These are phyloP conservation scores for Dunaliella salina DNA, from an alignment of 163 green algal genomes.

Conservation along the genomic window DNA sequence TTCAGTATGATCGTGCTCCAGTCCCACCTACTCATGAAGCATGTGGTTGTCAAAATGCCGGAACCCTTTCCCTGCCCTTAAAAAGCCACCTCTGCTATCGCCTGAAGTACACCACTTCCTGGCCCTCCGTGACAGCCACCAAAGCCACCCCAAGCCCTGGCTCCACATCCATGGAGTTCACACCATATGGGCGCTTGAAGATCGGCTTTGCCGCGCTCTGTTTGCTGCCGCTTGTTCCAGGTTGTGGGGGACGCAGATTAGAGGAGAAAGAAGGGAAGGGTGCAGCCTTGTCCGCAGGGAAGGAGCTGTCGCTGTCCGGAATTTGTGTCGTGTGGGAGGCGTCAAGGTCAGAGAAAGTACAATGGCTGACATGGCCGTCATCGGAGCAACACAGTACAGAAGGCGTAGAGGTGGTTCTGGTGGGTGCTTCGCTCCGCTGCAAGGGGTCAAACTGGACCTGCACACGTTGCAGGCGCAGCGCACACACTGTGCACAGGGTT, in stretches of 20 bases:
- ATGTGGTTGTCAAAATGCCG: no score
- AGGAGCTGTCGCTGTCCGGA: no score
- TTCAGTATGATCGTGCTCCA: no score
- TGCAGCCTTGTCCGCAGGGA: no score
- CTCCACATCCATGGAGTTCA: background rate
- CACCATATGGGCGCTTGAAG: background rate
- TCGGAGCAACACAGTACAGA: background rate
- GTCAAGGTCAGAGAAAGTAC: background rate
- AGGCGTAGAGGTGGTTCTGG: background rate
- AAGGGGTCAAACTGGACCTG: background rate
- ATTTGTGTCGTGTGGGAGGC: no score
- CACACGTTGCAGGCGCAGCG: background rate
- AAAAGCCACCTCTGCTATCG: no score
- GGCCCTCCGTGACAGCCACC: background rate
- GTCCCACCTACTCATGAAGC: no score
- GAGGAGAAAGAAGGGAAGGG: background rate
- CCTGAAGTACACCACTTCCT: background rate
- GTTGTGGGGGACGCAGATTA: no score
- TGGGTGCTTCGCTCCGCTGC: background rate
- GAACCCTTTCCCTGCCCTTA: no score
- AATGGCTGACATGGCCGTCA: background rate
- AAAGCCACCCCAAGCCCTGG: background rate
- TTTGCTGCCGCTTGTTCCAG: background rate
- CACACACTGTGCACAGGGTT: no score
- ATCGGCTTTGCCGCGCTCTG: background rate